Evolutionary conservation across 306 rosid species (phyloP), one percentile per base, ranked within the genome.

Genomic region (Lablab purpureus): DNA sequence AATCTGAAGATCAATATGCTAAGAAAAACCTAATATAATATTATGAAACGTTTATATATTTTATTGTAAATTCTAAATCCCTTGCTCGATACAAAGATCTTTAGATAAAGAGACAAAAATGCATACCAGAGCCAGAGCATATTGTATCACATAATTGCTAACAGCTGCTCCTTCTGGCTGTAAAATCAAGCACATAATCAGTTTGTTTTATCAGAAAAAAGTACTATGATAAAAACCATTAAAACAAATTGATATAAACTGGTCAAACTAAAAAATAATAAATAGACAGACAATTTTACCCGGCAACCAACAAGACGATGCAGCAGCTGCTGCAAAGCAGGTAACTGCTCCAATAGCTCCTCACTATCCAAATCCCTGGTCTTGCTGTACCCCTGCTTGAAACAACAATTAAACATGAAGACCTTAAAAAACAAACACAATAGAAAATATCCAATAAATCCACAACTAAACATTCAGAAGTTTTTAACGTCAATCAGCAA

Each of bases 91-190:
- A 75, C 36, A 37, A 58, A 67, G 54, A 54, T 70, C 14, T 73
- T 67, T 19, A 55, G 55, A 43, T 64, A 63, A 62, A 70, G 14
- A 71, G 46, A 70, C 7, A 46, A 30, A 19, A 15, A 2, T 40
- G 37, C 56, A 86, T 91, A 96, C 99, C 97, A 96, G 88, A 46
- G 99, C 99, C 73, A 96, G 81, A 59, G 99, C 99, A 73, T 96
- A 96, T 85, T 96, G 99, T 80, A 96, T 93, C 81, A 96, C 96
- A 74, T 93, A 91, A 84, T 96, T 96, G 89, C 68, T 72, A 71
- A 84, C 81, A 78, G 99, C 98, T 71, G 96, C 96, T 84, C 97
- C 99, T 87, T 96, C 99, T 32, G 99, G 99, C 99, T 96, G 98
- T 55, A 83, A 80, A 82, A 55, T 76, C 36, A 27, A 63, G 78